phyloP scores from a whole-genome alignment of 2,329 filamentous ascomycete genomes.

The Sphaerulina populicola region DNA sequence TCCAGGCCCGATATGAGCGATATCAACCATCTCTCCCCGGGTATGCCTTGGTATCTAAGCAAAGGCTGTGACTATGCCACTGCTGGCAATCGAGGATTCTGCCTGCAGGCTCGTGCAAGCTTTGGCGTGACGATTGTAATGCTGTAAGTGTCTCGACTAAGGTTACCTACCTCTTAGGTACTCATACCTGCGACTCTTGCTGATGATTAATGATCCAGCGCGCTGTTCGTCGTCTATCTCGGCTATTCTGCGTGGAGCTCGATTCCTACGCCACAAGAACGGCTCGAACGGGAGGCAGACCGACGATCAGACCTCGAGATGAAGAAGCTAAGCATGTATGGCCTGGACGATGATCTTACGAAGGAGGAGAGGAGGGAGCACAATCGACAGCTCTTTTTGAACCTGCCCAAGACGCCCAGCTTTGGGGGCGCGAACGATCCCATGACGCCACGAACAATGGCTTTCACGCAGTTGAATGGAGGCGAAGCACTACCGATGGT shows the following conservation, averaged over 20 bases:
- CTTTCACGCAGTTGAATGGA: slow-evolving; percentile 53
- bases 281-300: slow-evolving; percentile 24
- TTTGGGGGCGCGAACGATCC: slow-evolving; percentile 25
- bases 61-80: slow-evolving; percentile 51
- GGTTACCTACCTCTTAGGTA: no score
- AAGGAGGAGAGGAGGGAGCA: slow-evolving; percentile 51
- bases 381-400: slow-evolving; percentile 36
- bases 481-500: slow-evolving; percentile 14
- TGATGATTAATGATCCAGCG: slow-evolving; percentile 34
- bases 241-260: slow-evolving; percentile 51
- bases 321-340: slow-evolving; percentile 45
- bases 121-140: slow-evolving; percentile 59
- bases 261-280: slow-evolving; percentile 37
- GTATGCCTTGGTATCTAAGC: slow-evolving; percentile 66
- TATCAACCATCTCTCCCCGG: slow-evolving; percentile 50
- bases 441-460: slow-evolving; percentile 59
- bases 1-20: slow-evolving; percentile 66
- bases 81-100: slow-evolving; percentile 49
- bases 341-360: slow-evolving; percentile 39
- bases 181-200: no score
- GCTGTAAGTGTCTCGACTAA: slow-evolving; percentile 49
- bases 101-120: slow-evolving; percentile 58
- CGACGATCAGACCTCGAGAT: slow-evolving; percentile 35
- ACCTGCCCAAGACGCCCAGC: slow-evolving; percentile 38
- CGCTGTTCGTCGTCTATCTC: slow-evolving; percentile 53